These are phyloP conservation scores for Pharus latifolius DNA, from an alignment of 176 grass and related monocot species.

Conservation along the genomic window DNA sequence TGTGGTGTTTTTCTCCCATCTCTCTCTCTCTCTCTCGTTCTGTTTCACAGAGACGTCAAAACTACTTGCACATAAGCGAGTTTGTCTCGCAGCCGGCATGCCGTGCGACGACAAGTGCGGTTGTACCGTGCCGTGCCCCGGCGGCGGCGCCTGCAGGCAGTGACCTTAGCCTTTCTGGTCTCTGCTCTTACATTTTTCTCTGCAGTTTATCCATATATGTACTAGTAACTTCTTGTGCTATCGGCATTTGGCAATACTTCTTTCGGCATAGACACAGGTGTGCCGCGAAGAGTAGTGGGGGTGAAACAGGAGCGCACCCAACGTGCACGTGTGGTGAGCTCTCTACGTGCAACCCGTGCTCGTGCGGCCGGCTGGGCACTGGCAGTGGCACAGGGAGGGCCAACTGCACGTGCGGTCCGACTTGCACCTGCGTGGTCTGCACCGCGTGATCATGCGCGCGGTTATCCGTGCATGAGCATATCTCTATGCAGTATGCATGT, in stretches of 20 bases:
- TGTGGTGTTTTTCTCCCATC: no score
- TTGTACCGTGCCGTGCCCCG: neutral
- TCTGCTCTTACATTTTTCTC: neutral
- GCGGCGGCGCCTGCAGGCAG: neutral
- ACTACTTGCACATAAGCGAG: no score
- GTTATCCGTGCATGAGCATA: no score
- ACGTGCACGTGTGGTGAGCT: constrained; percentile 9
- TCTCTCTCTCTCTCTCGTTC: no score
- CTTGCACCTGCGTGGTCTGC: neutral
- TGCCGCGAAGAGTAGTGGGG: neutral
- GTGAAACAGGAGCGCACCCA: neutral
- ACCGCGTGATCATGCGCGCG: neutral
- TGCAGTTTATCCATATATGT: no score
- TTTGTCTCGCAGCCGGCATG: no score
- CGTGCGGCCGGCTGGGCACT: neutral
- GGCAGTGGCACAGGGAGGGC: neutral
- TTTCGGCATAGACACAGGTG: no score
- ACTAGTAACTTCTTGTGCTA: no score
- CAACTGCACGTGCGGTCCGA: neutral
- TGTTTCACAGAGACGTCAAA: no score
- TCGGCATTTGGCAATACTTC: no score
- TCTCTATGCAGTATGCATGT: no score
- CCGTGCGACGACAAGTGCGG: neutral
- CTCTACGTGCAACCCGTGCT: constrained; percentile 18
- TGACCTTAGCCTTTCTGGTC: neutral